Base-by-base conservation (phyloP, 2,329 filamentous ascomycete genomes). In the Tolypocladium ovalisporum region DNA sequence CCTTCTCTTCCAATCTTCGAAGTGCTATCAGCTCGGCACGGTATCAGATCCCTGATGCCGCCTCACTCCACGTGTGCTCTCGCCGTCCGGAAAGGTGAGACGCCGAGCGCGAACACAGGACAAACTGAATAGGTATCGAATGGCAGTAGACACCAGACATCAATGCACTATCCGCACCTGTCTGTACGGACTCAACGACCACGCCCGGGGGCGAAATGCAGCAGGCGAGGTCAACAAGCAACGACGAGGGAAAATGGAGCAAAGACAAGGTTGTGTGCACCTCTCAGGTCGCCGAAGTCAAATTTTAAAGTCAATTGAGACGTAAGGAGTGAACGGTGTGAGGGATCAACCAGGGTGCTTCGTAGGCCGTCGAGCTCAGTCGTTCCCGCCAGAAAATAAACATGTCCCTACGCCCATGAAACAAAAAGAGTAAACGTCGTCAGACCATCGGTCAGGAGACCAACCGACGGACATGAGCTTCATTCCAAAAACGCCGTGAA, bases 401-500 rank as follows among this genome's bases (percentile, higher is more conserved):
- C 61, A 57, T 69, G 68, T 65, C 69, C 70, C 68, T 73, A 71
- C 71, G 71, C 69, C 70, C 60, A 54, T 61, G 56, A 58, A 62
- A 61, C 58, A 64, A 66, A 68, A 62, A 67, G 60, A 66, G 64
- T 61, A 69, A 65, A 73, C 70, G 71, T 71, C 71, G 66, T 67
- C 65, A 66, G 64, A 64, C 69, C 69, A 65, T 69, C 64, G 63
- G 62, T 60, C 54, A 60, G 58, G 62, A 64, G 68, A 68, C 64
- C 64, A 66, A 67, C 65, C 66, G 67, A 68, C 67, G 67, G 66
- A 66, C 70, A 70, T 68, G 65, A 72, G 66, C 67, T 71, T 70
- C 68, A 67, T 72, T 66, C 71, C 67, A 61, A 67, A 64, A 75
- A 76, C 73, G 73, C 73, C 73, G 63, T 68, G 62, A 70, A 76